These are phyloP conservation scores for Sporothrix pallida DNA, from an alignment of 2,329 filamentous ascomycete species.

Conservation along the genomic window DNA sequence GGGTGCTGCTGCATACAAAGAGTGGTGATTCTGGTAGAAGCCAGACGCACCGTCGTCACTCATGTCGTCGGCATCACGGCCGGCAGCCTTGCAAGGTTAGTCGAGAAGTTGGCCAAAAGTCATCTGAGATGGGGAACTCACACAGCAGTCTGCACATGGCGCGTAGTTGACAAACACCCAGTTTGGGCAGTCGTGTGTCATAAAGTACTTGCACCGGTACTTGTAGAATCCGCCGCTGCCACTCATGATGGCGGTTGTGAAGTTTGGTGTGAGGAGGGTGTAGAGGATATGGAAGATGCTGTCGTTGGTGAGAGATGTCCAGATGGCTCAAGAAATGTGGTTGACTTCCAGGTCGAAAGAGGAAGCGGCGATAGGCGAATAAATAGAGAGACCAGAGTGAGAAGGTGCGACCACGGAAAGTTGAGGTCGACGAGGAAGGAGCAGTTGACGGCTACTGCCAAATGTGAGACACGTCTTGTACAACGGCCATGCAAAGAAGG, in stretches of 20 bases:
- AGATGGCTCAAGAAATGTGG: not conserved
- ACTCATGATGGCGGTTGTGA: constrained; percentile 44
- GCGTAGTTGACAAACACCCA: constrained; percentile 58
- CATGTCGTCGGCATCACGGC: constrained; percentile 51
- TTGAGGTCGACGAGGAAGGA: not conserved
- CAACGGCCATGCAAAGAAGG: not conserved
- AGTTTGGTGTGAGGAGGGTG: not conserved
- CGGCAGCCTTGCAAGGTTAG: constrained; percentile 51
- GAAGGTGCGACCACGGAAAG: not conserved
- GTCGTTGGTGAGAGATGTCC: not conserved
- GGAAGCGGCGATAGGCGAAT: constrained; percentile 3
- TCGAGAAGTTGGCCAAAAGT: constrained; percentile 13
- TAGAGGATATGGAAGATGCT: not conserved
- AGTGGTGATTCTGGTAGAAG: not conserved
- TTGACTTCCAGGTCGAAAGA: not conserved
- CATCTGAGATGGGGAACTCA: constrained; percentile 43
- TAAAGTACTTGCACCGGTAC: constrained; percentile 59
- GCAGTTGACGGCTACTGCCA: constrained; percentile 4
- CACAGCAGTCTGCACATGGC: constrained; percentile 54
- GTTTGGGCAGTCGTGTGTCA: constrained; percentile 54
- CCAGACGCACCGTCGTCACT: not conserved
- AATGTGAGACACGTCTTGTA: constrained; percentile 8
- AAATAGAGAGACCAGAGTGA: not conserved
- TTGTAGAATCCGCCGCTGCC: constrained; percentile 54
- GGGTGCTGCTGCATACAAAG: constrained; percentile 5